Percentiles rank a stretch among this genome's conserved stretches.
These are phyloP conservation scores for Pleurotus sapidus DNA, from an alignment of 768 basidiomycete species.

Conservation along the genomic window DNA sequence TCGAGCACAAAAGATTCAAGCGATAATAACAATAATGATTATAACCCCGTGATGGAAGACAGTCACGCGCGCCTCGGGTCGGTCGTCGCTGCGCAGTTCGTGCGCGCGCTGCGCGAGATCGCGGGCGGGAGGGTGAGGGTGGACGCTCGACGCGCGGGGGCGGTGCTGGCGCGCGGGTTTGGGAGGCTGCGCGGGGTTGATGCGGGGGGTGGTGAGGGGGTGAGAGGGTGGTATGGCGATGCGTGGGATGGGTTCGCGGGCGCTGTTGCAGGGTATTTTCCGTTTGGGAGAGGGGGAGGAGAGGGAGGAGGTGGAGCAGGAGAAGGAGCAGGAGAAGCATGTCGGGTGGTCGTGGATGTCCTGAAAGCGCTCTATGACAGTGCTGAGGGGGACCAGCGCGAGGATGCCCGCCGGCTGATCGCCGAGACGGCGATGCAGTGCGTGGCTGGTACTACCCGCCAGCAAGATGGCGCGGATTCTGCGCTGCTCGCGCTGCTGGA, in stretches of 20 bases:
- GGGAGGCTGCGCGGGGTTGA: slow-evolving; percentile 30
- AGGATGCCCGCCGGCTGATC: too few relatives aligned
- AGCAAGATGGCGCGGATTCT: neutral
- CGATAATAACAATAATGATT: too few relatives aligned
- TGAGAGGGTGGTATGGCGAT: slow-evolving; percentile 14
- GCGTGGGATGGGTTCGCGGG: too few relatives aligned
- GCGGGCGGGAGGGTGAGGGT: slow-evolving; percentile 41
- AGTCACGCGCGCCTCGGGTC: slow-evolving; percentile 7
- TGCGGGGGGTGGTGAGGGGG: too few relatives aligned
- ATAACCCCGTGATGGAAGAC: too few relatives aligned
- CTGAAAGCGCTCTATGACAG: too few relatives aligned
- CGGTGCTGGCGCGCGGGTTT: slow-evolving; percentile 39
- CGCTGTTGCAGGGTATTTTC: neutral
- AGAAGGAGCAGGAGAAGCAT: too few relatives aligned
- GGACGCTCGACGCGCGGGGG: slow-evolving; percentile 39
- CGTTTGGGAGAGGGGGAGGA: slow-evolving; percentile 17
- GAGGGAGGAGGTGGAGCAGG: neutral
- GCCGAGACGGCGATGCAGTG: too few relatives aligned
- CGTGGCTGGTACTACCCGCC: too few relatives aligned
- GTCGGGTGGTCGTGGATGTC: too few relatives aligned
- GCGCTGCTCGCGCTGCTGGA: slow-evolving; percentile 31
- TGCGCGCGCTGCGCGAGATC: slow-evolving; percentile 48
- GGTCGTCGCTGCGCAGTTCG: slow-evolving; percentile 45
- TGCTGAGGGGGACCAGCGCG: too few relatives aligned
- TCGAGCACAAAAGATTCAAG: too few relatives aligned